phyloP scores from a whole-genome alignment of 257 asterid species.

The Jacaranda copaia region DNA sequence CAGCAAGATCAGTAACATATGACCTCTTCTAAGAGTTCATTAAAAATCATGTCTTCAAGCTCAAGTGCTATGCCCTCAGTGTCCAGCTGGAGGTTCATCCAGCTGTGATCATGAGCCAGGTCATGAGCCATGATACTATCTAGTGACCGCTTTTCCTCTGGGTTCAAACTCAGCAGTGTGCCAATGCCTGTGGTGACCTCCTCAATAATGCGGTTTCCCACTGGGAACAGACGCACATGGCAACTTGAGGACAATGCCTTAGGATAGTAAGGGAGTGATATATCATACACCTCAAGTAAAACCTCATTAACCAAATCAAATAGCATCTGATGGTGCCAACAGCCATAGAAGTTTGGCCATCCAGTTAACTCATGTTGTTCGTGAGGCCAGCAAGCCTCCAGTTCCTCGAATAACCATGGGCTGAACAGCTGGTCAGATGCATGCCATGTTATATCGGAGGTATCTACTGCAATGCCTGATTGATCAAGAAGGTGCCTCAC shows the following conservation, averaged over 20 bases:
- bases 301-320: slow-evolving; percentile 75
- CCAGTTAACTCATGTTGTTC: slow-evolving; percentile 42
- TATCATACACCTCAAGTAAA: slow-evolving; percentile 51
- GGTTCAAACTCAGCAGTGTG: slow-evolving; percentile 42
- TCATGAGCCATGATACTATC: slow-evolving; percentile 57
- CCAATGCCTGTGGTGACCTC: slow-evolving; percentile 49
- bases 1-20: slow-evolving; percentile 37
- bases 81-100: slow-evolving; percentile 91
- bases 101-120: slow-evolving; percentile 54
- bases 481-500: slow-evolving; percentile 63
- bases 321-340: slow-evolving; percentile 71
- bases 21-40: slow-evolving; percentile 68
- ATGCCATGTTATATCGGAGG: slow-evolving; percentile 53
- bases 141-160: slow-evolving; percentile 49
- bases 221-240: slow-evolving; percentile 53
- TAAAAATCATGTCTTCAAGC: slow-evolving; percentile 68
- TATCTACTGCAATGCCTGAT: slow-evolving; percentile 58
- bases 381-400: slow-evolving; percentile 67
- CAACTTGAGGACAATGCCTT: slow-evolving; percentile 63
- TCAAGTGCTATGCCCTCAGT: slow-evolving; percentile 65
- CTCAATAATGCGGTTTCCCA: slow-evolving; percentile 49
- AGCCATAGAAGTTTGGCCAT: slow-evolving; percentile 48
- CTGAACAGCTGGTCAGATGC: slow-evolving; percentile 56
- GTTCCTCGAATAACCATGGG: slow-evolving; percentile 58
- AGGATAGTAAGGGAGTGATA: slow-evolving; percentile 65